A percentile compares a stretch with the other conserved stretches of the same genome.
phyloP scores from a whole-genome alignment of 2,329 filamentous ascomycete species.

The Fusarium mangiferae region DNA sequence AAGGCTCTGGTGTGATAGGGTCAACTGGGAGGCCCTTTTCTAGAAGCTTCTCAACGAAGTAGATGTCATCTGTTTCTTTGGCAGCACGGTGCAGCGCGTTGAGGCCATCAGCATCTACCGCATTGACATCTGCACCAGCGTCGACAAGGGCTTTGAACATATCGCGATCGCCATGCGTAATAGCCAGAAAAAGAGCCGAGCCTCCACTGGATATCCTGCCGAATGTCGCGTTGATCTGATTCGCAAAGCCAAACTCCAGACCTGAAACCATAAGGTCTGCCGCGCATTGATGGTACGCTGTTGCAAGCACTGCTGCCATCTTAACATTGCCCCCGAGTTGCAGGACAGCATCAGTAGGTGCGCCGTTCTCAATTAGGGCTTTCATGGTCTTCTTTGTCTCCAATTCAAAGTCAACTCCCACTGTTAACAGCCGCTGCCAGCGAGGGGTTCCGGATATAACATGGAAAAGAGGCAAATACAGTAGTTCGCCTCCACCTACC shows the following conservation, averaged over 20 bases:
- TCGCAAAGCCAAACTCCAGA: neutral
- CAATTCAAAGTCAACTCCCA: neutral
- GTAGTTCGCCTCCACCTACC: neutral
- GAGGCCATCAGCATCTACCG: neutral
- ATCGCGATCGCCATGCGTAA: neutral
- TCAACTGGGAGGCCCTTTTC: neutral
- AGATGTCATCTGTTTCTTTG: neutral
- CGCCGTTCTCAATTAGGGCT: neutral
- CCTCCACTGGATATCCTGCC: neutral
- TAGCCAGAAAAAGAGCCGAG: neutral
- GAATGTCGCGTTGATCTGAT: neutral
- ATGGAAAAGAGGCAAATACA: constrained; percentile 4
- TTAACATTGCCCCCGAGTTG: neutral
- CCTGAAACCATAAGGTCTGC: constrained; percentile 1
- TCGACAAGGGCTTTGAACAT: constrained; percentile 4
- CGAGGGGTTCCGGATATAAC: neutral
- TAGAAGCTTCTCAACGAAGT: neutral
- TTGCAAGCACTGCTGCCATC: neutral
- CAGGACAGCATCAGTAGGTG: neutral
- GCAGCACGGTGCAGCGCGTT: neutral
- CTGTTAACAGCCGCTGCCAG: neutral
- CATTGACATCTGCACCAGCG: neutral
- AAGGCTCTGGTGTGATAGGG: neutral
- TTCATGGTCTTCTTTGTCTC: constrained; percentile 1
- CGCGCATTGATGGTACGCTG: neutral